Percentiles rank a stretch among this genome's conserved stretches.
These are phyloP conservation scores for Colletotrichum kahawae DNA, from an alignment of 2,329 filamentous ascomycete species.

Conservation along the genomic window DNA sequence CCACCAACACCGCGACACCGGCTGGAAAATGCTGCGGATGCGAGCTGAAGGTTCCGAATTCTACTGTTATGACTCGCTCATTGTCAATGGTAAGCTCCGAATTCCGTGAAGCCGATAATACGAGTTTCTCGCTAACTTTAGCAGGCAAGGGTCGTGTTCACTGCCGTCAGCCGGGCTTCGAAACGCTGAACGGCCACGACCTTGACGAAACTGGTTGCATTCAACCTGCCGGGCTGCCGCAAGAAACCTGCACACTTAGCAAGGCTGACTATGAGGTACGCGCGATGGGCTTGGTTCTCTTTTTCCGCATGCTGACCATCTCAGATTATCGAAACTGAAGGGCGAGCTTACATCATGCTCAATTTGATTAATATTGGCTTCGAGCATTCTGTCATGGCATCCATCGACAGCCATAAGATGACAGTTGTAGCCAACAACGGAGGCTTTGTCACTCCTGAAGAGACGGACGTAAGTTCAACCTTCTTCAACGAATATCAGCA, in stretches of 20 bases:
- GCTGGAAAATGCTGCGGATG: slow-evolving; percentile 19
- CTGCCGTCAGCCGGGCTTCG: slow-evolving; percentile 19
- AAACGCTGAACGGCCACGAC: background rate
- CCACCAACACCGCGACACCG: slow-evolving; percentile 14
- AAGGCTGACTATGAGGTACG: slow-evolving; percentile 9
- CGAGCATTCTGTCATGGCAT: slow-evolving; percentile 15
- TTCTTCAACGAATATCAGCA: background rate
- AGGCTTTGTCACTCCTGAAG: slow-evolving; percentile 24
- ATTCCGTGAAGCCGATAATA: background rate
- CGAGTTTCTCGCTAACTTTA: background rate
- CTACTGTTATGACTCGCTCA: slow-evolving; percentile 27
- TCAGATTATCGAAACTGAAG: slow-evolving; percentile 7
- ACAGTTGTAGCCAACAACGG: slow-evolving; percentile 27
- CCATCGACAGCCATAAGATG: slow-evolving; percentile 28
- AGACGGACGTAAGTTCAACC: background rate
- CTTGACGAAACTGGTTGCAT: slow-evolving; percentile 14
- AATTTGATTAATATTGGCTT: slow-evolving; percentile 16
- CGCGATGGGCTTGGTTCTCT: background rate
- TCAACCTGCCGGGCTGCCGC: background rate
- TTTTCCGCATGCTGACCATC: background rate
- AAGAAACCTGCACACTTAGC: slow-evolving; percentile 4
- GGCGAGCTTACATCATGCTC: slow-evolving; percentile 8
- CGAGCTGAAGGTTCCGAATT: slow-evolving; percentile 14
- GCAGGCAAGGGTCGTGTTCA: slow-evolving; percentile 27
- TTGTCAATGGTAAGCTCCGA: slow-evolving; percentile 25